phyloP scores from a whole-genome alignment of 108 stramenopile species.

The Nannochloropsis oceanica region DNA sequence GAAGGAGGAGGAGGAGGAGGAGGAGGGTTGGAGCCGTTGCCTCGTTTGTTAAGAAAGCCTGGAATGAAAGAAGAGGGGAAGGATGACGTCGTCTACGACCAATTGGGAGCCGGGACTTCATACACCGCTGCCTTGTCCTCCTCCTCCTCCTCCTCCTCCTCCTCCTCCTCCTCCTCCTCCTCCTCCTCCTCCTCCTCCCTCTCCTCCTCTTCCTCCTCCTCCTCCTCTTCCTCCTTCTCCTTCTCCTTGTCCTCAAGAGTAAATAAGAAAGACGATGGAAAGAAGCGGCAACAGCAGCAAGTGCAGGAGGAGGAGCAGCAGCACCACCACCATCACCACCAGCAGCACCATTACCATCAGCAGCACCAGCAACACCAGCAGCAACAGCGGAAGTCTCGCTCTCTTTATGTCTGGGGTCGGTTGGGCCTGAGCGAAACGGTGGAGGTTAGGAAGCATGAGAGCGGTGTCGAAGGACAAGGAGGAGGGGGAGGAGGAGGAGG shows the following conservation, averaged over 20 bases:
- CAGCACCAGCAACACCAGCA: background rate
- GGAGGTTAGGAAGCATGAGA: background rate
- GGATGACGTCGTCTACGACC: background rate
- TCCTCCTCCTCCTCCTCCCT: background rate
- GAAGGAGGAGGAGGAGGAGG: background rate
- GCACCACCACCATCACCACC: background rate
- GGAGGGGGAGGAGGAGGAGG: background rate
- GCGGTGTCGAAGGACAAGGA: background rate
- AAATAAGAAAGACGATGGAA: background rate
- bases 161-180: background rate
- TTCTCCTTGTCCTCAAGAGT: background rate
- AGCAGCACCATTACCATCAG: background rate
- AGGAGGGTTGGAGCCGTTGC: background rate
- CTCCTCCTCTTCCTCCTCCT: background rate
- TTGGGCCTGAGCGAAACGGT: background rate
- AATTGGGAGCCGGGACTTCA: background rate
- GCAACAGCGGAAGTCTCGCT: background rate
- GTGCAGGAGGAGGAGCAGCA: background rate
- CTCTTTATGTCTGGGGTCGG: background rate
- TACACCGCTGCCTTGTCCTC: background rate
- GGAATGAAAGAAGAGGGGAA: background rate
- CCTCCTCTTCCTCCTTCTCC: background rate
- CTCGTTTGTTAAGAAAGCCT: background rate
- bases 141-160: background rate
- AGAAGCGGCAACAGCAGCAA: background rate